Evolutionary conservation across 257 asterid species (phyloP), one percentile per base, ranked within the genome.

Genomic region (Solanum sparsipilum): DNA sequence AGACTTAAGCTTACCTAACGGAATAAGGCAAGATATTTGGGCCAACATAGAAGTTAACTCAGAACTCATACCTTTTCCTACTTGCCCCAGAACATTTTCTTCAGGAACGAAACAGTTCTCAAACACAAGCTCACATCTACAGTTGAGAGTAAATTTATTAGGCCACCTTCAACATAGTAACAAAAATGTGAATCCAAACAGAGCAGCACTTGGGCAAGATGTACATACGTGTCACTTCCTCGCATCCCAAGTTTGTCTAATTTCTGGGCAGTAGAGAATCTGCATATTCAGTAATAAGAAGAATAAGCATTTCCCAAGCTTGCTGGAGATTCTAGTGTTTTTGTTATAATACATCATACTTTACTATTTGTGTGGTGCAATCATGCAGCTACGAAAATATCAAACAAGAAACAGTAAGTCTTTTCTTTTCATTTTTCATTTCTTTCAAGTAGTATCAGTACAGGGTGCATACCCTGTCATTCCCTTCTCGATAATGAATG

Each of bases 191-290:
- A 78, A 34, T 41, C 88, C 88, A 86, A 67, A 72, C 52, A 67
- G 74, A 87, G 86, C 72, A 38, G 44, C 65, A 86, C 68, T 74
- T 83, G 36, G 38, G 76, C 31, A 83, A 87, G 82, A 89, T 71
- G 78, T 44, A 88, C 99, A 89, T 94, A 96, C 99, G 99, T 97
- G 89, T 97, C 99, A 91, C 99, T 96, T 88, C 99, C 99, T 88
- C 99, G 98, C 99, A 96, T 96, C 87, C 99, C 99, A 83, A 97
- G 95, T 90, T 97, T 97, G 95, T 97, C 99, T 87, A 97, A 92
- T 89, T 97, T 97, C 94, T 97, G 99, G 79, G 99, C 99, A 2
- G 98, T 97, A 88, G 96, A 95, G 92, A 96, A 97, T 92, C 99
- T 97, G 98, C 93, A 97, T 72, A 25, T 84, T 56, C 58, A 68